Percentiles rank a stretch among this genome's conserved stretches.
phyloP scores from a whole-genome alignment of 2,329 filamentous ascomycete species.

The Colletotrichum acutatum region DNA sequence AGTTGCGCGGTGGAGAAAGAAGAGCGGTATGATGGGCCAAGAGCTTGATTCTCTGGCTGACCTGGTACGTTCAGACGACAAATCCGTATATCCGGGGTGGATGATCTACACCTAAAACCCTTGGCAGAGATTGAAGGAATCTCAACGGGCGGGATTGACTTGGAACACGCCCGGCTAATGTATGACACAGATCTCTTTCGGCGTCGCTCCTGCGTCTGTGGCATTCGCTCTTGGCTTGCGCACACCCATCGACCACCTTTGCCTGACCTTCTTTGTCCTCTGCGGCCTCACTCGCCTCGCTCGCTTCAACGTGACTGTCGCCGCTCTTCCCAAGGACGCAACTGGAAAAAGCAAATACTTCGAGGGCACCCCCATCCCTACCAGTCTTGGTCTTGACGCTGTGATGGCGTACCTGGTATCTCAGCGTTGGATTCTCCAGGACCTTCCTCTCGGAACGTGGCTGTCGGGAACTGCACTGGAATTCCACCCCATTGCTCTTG shows the following conservation, averaged over 20 bases:
- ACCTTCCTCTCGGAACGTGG: constrained; percentile 81
- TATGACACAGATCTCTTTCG: constrained; percentile 86
- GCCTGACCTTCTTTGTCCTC: constrained; percentile 88
- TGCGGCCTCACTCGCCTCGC: constrained; percentile 93
- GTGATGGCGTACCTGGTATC: constrained; percentile 92
- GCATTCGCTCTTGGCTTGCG: constrained; percentile 92
- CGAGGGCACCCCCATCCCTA: constrained; percentile 96
- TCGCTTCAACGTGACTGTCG: constrained; percentile 96
- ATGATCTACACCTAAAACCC: not conserved
- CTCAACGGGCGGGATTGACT: not conserved
- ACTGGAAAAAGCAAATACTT: constrained; percentile 95
- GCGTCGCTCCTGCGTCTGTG: constrained; percentile 85
- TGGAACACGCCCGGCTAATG: not conserved
- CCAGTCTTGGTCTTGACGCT: constrained; percentile 81
- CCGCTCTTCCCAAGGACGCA: constrained; percentile 89
- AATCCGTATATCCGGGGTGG: not conserved
- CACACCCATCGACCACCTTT: constrained; percentile 83
- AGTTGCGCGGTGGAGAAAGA: constrained; percentile 95
- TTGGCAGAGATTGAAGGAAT: not conserved
- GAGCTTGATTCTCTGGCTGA: constrained; percentile 97
- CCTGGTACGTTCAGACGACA: constrained; percentile 70
- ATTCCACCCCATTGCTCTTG: constrained; percentile 82
- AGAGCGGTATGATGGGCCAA: constrained; percentile 97
- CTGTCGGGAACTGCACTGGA: constrained; percentile 76
- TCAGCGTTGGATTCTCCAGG: constrained; percentile 80